phyloP scores from a whole-genome alignment of 371 early-diverging fungal genomes.

The Actinomortierella ambigua region DNA sequence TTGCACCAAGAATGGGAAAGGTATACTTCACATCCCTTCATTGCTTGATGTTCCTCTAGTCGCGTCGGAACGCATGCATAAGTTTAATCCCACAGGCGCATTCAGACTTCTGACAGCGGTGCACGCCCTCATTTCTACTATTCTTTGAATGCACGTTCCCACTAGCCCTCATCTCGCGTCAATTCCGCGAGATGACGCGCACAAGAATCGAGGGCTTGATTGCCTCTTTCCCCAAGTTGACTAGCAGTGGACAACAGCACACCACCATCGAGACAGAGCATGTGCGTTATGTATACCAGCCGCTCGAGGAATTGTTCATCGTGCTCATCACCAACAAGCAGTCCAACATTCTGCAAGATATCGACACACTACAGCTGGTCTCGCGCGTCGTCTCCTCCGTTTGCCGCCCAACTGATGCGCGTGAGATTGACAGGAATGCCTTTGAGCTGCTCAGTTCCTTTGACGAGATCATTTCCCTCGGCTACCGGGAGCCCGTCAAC shows the following conservation, averaged over 20 bases:
- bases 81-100: too few species aligned
- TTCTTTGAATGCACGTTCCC: neutral
- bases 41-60: neutral
- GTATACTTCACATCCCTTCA: conserved; percentile 52
- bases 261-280: conserved; percentile 96
- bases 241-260: conserved; percentile 90
- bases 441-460: conserved; percentile 93
- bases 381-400: conserved; percentile 92
- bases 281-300: conserved; percentile 97
- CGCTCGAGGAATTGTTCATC: conserved; percentile 92
- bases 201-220: conserved; percentile 96
- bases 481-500: conserved; percentile 79
- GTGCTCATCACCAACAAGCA: conserved; percentile 65
- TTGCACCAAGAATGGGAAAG: conserved; percentile 94
- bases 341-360: conserved; percentile 81
- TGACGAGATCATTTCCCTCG: conserved; percentile 94
- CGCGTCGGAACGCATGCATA: too few species aligned
- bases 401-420: conserved; percentile 84
- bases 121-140: neutral
- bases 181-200: conserved; percentile 95
- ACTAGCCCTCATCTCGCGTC: conserved; percentile 92
- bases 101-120: neutral
- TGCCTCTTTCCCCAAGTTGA: conserved; percentile 95
- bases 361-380: conserved; percentile 90
- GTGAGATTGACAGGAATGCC: conserved; percentile 69